Evolutionary conservation across 306 rosid genomes (phyloP), one percentile per base, ranked within the genome.

Genomic region (Ochetophila trinervis): DNA sequence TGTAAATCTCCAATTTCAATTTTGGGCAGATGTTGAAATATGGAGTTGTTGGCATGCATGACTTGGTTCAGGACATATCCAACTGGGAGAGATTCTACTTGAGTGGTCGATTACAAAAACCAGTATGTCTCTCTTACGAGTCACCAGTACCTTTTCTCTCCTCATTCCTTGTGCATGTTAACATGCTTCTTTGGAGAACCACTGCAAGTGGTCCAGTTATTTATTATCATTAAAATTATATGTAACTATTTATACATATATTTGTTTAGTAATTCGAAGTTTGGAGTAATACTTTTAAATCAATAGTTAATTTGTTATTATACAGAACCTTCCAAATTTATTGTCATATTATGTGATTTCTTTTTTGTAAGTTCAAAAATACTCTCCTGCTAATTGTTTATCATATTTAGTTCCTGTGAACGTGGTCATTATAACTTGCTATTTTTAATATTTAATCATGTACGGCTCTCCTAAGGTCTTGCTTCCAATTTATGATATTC

Each of bases 31-130:
- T 86, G 78, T 75, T 80, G 75, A 93, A 93, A 71, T 93, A 89
- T 76, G 98, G 98, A 65, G 91, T 93, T 79, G 91, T 86, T 61
- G 67, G 89, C 51, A 81, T 86, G 84, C 80, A 81, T 72, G 90
- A 87, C 78, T 81, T 93, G 72, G 83, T 89, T 45, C 83, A 81
- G 71, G 98, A 93, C 81, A 62, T 89, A 63, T 74, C 71, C 21
- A 49, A 74, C 51, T 89, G 98, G 98, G 95, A 89, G 68, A 86
- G 82, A 57, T 84, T 93, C 78, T 93, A 93, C 86, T 78, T 93
- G 77, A 85, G 97, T 13, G 97, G 96, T 22, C 95, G 98, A 19
- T 81, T 93, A 72, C 97, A 93, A 49, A 93, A 93, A 78, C 98
- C 98, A 56, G 97, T 89, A 74, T 68, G 89, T 66, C 61, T 52